Evolutionary conservation across 192 early-diverging fungal species (phyloP).

Genomic region (Backusella luteola): DNA sequence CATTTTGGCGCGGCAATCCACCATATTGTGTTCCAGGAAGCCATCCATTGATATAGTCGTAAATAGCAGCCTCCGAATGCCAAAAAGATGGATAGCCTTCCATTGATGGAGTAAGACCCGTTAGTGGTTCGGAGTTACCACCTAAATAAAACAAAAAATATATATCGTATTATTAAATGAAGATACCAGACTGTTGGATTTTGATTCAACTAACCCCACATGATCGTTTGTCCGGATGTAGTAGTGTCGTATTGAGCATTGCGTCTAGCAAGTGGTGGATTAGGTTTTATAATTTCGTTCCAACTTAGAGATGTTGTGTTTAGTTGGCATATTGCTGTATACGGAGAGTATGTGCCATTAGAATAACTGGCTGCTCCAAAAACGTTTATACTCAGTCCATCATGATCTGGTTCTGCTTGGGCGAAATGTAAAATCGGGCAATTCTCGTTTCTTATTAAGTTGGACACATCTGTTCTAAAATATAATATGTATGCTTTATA

Average conservation of each 20-base stretch:
- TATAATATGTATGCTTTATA: background rate
- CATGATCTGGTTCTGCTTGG: background rate
- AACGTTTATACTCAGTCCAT: constrained; percentile 7
- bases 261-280: constrained; percentile 8
- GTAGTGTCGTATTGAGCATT: background rate
- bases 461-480: constrained; percentile 10
- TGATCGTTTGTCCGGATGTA: background rate
- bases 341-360: constrained; percentile 5
- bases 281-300: background rate
- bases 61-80: constrained; percentile 11
- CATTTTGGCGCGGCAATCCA: constrained; percentile 7
- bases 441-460: background rate
- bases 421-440: constrained; percentile 20
- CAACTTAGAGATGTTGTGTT: background rate
- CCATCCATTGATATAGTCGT: constrained; percentile 3
- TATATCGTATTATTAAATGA: background rate
- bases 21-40: constrained; percentile 2
- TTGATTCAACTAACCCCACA: background rate
- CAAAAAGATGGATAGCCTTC: background rate
- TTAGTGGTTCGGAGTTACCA: constrained; percentile 7
- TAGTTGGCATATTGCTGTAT: constrained; percentile 1
- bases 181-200: background rate
- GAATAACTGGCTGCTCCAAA: background rate
- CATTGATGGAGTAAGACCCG: background rate
- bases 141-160: background rate